Conservation (phyloP, 352 stramenopile genomes). For the Globisporangium middletonii region DNA sequence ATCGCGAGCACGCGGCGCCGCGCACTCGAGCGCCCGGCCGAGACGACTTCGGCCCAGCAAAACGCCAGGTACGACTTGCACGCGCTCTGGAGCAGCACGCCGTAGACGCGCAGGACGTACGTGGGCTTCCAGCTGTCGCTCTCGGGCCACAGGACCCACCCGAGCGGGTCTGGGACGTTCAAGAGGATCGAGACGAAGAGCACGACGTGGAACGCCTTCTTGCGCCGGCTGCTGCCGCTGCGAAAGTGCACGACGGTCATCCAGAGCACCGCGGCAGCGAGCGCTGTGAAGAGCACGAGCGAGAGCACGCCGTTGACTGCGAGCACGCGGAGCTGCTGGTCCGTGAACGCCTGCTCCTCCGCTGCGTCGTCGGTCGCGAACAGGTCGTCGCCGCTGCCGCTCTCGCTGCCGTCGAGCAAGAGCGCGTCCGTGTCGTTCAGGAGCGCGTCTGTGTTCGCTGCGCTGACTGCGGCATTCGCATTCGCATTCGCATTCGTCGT, state of each 20-base stretch:
- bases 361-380: not conserved
- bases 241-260: conserved; percentile 59
- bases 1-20: conserved; percentile 44
- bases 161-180: conserved; percentile 55
- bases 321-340: conserved; percentile 38
- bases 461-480: not conserved
- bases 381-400: not conserved
- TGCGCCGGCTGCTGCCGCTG: conserved; percentile 38
- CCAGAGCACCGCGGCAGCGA: conserved; percentile 55
- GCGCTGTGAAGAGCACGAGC: conserved; percentile 52
- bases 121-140: conserved; percentile 54
- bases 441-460: not conserved
- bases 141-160: conserved; percentile 56
- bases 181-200: conserved; percentile 59
- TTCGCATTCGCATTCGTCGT: not conserved
- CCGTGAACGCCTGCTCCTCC: conserved; percentile 15
- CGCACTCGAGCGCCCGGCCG: conserved; percentile 53
- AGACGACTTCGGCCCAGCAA: conserved; percentile 77
- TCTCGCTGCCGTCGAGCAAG: not conserved
- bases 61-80: conserved; percentile 82
- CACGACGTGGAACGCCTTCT: conserved; percentile 70
- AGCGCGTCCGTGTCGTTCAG: not conserved
- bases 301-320: conserved; percentile 52
- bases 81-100: conserved; percentile 60
- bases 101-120: conserved; percentile 63